These are phyloP conservation scores for Aphanoascus verrucosus DNA, from an alignment of 2,329 filamentous ascomycete species.

Conservation along the genomic window DNA sequence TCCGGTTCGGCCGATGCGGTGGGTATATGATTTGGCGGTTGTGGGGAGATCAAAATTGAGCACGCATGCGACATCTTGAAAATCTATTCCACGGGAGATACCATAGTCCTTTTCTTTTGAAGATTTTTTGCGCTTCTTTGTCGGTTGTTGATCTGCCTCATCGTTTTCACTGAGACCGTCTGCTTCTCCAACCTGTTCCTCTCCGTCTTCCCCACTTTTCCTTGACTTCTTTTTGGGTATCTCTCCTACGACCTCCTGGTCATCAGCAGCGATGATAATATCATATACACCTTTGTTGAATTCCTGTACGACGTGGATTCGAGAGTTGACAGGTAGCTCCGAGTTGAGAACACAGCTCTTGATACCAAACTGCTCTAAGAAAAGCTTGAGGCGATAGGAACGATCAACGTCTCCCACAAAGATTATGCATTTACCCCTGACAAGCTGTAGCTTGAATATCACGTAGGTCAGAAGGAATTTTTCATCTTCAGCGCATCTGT, in stretches of 20 bases:
- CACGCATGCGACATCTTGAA: constrained; percentile 86
- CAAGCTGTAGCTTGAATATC: constrained; percentile 86
- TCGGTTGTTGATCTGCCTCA: constrained; percentile 28
- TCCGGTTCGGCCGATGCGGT: constrained; percentile 87
- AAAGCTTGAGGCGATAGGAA: constrained; percentile 87
- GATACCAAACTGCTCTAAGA: constrained; percentile 93
- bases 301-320: constrained; percentile 89
- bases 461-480: constrained; percentile 90
- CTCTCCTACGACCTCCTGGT: constrained; percentile 67
- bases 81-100: constrained; percentile 92
- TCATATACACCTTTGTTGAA: constrained; percentile 97
- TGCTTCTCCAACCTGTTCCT: constrained; percentile 22
- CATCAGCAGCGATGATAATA: constrained; percentile 92
- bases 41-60: constrained; percentile 94
- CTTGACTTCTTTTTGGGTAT: constrained; percentile 25
- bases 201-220: constrained; percentile 16
- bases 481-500: constrained; percentile 81
- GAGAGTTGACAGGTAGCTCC: constrained; percentile 82
- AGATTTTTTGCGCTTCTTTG: constrained; percentile 55
- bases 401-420: constrained; percentile 79
- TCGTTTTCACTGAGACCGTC: constrained; percentile 30
- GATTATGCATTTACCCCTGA: constrained; percentile 83
- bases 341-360: constrained; percentile 89
- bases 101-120: constrained; percentile 78
- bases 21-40: constrained; percentile 85